phyloP scores from a whole-genome alignment of 2,329 filamentous ascomycete species.

The Balansia obtecta region DNA sequence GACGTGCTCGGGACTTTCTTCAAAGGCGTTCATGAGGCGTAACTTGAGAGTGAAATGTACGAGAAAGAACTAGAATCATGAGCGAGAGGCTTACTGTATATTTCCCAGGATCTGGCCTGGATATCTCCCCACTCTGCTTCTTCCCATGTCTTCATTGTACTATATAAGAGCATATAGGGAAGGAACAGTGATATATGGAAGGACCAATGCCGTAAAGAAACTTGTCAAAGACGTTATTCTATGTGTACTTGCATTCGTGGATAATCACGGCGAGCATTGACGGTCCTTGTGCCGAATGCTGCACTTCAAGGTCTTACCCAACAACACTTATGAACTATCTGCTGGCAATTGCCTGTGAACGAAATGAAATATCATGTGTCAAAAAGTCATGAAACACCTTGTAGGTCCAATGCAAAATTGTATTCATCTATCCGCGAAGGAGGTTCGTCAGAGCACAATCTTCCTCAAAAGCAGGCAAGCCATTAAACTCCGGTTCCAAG shows the following conservation, averaged over 20 bases:
- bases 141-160: conserved; percentile 25
- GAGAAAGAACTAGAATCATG: conserved; percentile 14
- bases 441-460: conserved; percentile 30
- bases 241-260: too few species aligned
- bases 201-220: neutral
- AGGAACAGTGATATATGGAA: conserved; percentile 17
- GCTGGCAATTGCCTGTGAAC: too few species aligned
- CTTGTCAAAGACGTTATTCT: neutral
- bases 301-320: too few species aligned
- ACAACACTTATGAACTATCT: too few species aligned
- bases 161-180: conserved; percentile 21
- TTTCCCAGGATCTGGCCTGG: conserved; percentile 19
- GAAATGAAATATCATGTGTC: too few species aligned
- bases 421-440: conserved; percentile 31
- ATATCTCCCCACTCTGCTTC: conserved; percentile 30
- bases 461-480: conserved; percentile 32
- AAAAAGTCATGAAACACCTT: neutral
- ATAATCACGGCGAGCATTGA: too few species aligned
- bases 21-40: neutral
- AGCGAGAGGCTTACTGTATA: conserved; percentile 25
- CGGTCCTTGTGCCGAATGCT: too few species aligned
- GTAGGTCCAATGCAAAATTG: conserved; percentile 24
- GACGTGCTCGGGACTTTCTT: conserved; percentile 6
- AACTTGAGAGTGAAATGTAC: conserved; percentile 5
- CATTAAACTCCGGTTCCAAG: conserved; percentile 34